phyloP scores from a whole-genome alignment of 2,329 filamentous ascomycete genomes.

The Claviceps africana region DNA sequence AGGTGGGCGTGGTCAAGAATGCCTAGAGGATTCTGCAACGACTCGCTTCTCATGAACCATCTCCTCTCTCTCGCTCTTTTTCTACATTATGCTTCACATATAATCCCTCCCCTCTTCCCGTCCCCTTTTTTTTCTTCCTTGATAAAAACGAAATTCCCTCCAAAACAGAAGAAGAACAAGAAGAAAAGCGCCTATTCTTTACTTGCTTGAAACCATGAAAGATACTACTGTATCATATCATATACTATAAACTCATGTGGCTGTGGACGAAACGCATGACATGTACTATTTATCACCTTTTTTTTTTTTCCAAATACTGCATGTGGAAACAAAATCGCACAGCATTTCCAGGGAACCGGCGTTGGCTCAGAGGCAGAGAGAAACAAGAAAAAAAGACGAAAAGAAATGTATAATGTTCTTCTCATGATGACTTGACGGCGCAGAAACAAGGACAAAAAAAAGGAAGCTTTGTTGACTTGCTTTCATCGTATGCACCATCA shows the following conservation, averaged over 20 bases:
- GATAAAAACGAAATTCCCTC: too few relatives aligned
- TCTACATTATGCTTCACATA: too few relatives aligned
- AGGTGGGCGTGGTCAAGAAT: constrained; percentile 94
- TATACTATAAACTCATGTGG: neutral
- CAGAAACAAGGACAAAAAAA: neutral
- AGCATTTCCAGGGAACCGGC: constrained; percentile 16
- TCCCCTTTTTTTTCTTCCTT: neutral
- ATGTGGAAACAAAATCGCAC: constrained; percentile 3
- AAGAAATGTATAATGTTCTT: constrained; percentile 30
- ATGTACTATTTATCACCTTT: constrained; percentile 10
- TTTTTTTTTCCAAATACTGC: neutral
- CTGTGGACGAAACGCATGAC: constrained; percentile 4
- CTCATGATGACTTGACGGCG: constrained; percentile 24
- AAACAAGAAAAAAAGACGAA: neutral
- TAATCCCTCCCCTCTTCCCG: too few relatives aligned
- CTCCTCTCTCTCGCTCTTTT: neutral
- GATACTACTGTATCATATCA: constrained; percentile 5
- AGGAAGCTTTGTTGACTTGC: neutral
- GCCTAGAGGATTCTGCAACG: constrained; percentile 16
- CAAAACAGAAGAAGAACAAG: too few relatives aligned
- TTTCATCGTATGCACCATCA: too few relatives aligned
- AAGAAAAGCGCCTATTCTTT: neutral
- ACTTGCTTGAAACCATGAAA: neutral
- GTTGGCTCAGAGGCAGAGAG: constrained; percentile 16
- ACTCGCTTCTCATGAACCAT: neutral